Evolutionary conservation across 2,329 filamentous ascomycete genomes (phyloP).

Genomic region (Colletotrichum tropicicola): DNA sequence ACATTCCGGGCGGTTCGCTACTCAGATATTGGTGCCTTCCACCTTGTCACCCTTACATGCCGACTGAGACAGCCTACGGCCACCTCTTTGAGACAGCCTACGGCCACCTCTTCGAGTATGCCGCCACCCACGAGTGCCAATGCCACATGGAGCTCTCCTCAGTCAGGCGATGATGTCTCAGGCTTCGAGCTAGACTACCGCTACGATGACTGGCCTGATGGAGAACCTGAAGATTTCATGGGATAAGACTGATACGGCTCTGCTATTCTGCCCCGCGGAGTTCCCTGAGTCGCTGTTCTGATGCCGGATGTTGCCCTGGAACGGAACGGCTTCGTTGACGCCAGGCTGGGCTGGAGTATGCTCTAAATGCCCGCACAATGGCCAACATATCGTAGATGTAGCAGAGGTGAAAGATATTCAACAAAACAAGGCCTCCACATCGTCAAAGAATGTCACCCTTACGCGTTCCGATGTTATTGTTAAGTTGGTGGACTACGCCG

Average conservation of each 20-base stretch:
- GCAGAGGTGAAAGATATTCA: too few relatives aligned
- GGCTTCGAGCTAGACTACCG: constrained; percentile 16
- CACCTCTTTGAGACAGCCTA: constrained; percentile 18
- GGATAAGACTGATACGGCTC: constrained; percentile 46
- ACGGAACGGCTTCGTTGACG: constrained; percentile 62
- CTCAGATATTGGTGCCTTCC: too few relatives aligned
- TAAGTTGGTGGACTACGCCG: constrained; percentile 91
- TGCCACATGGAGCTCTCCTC: constrained; percentile 20
- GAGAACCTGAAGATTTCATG: constrained; percentile 35
- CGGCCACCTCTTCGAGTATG: constrained; percentile 13
- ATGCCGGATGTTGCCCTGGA: constrained; percentile 68
- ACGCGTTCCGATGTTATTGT: constrained; percentile 71
- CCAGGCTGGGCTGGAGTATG: constrained; percentile 69
- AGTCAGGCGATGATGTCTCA: constrained; percentile 4
- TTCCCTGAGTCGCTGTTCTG: constrained; percentile 60
- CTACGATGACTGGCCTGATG: constrained; percentile 23
- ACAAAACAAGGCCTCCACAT: too few relatives aligned
- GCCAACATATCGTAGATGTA: too few relatives aligned
- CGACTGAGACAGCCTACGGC: too few relatives aligned
- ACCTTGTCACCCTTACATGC: too few relatives aligned
- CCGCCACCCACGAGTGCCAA: constrained; percentile 28
- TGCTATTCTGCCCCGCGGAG: constrained; percentile 66
- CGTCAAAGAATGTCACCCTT: constrained; percentile 60
- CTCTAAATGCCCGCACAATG: constrained; percentile 70
- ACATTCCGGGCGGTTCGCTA: too few relatives aligned